Evolutionary conservation across 306 rosid genomes (phyloP).

Genomic region (Begonia peltatifolia): DNA sequence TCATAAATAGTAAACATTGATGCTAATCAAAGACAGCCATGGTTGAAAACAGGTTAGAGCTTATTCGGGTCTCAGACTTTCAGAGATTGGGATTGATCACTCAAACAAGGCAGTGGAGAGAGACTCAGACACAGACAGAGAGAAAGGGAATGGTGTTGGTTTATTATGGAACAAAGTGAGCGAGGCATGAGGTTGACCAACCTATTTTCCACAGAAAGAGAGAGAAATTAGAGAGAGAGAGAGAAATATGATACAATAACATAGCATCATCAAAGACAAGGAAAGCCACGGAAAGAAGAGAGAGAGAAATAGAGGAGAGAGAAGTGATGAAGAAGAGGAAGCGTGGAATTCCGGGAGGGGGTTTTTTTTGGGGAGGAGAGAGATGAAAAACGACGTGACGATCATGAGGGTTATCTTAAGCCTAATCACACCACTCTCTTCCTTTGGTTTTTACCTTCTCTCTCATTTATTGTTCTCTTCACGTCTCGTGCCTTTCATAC

Average conservation of each 20-base stretch:
- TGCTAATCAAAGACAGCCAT: conserved; percentile 9
- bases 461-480: conserved; percentile 37
- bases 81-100: conserved; percentile 59
- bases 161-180: conserved; percentile 40
- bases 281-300: neutral
- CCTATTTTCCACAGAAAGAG: neutral
- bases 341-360: conserved; percentile 95
- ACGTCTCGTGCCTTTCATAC: conserved; percentile 74
- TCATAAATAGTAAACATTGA: conserved; percentile 25
- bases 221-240: conserved; percentile 5
- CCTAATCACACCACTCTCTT: conserved; percentile 35
- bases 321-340: conserved; percentile 12
- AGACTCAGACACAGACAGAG: conserved; percentile 2
- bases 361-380: conserved; percentile 58
- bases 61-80: conserved; percentile 22
- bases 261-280: too few species aligned
- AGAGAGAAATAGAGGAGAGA: conserved; percentile 7
- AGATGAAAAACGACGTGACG: conserved; percentile 93
- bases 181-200: conserved; percentile 9
- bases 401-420: conserved; percentile 86
- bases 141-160: conserved; percentile 22
- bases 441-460: conserved; percentile 8
- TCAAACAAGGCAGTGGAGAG: conserved; percentile 14
- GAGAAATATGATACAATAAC: neutral
- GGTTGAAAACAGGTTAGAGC: conserved; percentile 12